Base-by-base conservation (phyloP, 352 stramenopile genomes). In the Thraustotheca clavata region DNA sequence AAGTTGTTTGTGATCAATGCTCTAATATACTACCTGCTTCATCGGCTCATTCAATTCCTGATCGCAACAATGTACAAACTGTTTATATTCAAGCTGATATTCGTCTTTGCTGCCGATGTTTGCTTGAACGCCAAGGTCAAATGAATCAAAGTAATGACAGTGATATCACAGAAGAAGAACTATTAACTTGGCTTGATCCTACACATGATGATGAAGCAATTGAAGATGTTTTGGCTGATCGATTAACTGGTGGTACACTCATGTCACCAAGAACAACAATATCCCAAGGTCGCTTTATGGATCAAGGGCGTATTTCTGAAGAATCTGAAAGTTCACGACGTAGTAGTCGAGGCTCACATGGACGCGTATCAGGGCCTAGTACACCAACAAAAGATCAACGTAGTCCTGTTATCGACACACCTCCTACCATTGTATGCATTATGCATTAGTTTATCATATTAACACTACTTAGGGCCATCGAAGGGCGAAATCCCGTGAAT, bases 1-100 rank as follows among this genome's bases (percentile, higher is more conserved):
- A 91, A 73, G 79, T 95, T 35, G 92, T 95, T 54, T 95, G 86
- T 68, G 91, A 81, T 77, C 79, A 89, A 22, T 94, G 85, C 66
- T 92, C 83, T 61, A 87, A 78, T 54, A 91, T 84, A 49, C 89
- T 94, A 26, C 80, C 80, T 18, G 85, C 91, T 20, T 79, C 85
- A 27, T 89, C 83, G 9, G 89, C 90, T 34, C 80, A 91, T 62
- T 52, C 43, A 18, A 52, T 52, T 9, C 43, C 43, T 2, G 43
- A 52, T 31, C 43, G 43, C 2, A 2, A 52, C 43, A 90, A 87
- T 54, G 83, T 89, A 43, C 40, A 89, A 86, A 52, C 81, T 88
- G 57, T 81, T 88, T 27, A 67, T 89, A 2, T 90, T 83, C 55
- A 81, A 91, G 68, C 76, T 81, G 26, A 92, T 68, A 91, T 92